A percentile compares a stretch with the other conserved stretches of the same genome.
Evolutionary conservation across 1,284 basidiomycete species (phyloP).

Genomic region (Peniophora sp.): DNA sequence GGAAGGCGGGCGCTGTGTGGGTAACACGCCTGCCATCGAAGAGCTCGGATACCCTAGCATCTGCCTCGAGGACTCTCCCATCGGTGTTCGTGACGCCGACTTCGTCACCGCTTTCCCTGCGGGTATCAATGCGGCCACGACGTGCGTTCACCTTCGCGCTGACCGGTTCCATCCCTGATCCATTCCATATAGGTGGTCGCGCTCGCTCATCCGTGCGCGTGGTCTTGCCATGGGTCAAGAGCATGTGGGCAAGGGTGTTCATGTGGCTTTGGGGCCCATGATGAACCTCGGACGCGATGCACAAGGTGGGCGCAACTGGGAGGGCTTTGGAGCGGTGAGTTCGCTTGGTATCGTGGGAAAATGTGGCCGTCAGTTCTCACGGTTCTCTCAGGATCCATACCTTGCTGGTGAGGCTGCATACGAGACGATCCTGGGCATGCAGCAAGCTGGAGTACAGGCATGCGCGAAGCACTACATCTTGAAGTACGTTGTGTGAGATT

Average conservation of each 20-base stretch:
- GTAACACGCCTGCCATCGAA: constrained; percentile 36
- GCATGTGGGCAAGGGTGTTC: constrained; percentile 66
- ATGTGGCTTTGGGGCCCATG: constrained; percentile 54
- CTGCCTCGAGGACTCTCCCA: constrained; percentile 41
- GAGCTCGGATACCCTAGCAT: constrained; percentile 11
- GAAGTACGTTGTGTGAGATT: constrained; percentile 38
- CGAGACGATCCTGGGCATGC: constrained; percentile 71
- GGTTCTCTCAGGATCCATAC: constrained; percentile 48
- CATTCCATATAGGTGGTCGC: constrained; percentile 40
- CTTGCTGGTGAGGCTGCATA: constrained; percentile 66
- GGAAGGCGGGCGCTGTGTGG: constrained; percentile 52
- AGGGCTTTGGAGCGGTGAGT: constrained; percentile 44
- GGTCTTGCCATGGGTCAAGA: constrained; percentile 70
- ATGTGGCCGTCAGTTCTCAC: too few species aligned
- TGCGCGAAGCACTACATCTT: constrained; percentile 75
- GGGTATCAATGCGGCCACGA: not conserved
- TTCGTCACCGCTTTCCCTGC: constrained; percentile 13
- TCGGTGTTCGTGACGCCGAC: constrained; percentile 40
- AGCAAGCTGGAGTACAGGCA: constrained; percentile 65
- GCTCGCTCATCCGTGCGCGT: constrained; percentile 43
- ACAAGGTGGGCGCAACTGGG: constrained; percentile 65
- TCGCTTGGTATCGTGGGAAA: too few species aligned
- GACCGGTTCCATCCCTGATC: not conserved
- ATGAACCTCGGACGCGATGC: constrained; percentile 40
- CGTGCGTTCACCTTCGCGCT: not conserved